These are phyloP conservation scores for Wickerhamiella dianesei DNA, from an alignment of 805 yeast species.

Conservation along the genomic window DNA sequence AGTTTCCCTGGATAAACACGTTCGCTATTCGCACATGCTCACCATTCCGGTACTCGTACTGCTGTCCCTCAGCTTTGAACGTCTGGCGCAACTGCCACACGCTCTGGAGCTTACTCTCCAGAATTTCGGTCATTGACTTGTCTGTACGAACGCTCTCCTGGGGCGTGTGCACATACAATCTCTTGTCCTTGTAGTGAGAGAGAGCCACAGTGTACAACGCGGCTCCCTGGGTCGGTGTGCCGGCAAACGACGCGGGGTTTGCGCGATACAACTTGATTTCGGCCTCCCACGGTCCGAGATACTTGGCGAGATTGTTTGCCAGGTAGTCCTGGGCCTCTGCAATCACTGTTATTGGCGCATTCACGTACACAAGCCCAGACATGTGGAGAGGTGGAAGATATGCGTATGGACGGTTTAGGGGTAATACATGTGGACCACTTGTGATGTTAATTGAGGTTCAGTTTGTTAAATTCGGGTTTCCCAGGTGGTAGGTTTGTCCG, in stretches of 20 bases:
- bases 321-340: conserved; percentile 58
- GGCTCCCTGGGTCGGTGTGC: conserved; percentile 9
- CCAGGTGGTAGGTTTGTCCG: too few species aligned
- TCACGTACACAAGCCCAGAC: conserved; percentile 17
- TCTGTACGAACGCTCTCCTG: conserved; percentile 23
- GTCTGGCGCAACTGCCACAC: conserved; percentile 58
- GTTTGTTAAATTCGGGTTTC: too few species aligned
- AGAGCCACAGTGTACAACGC: conserved; percentile 23
- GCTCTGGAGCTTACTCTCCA: conserved; percentile 47
- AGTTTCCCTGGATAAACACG: conserved; percentile 58
- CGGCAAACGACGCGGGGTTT: conserved; percentile 33
- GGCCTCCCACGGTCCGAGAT: conserved; percentile 54
- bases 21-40: conserved; percentile 50
- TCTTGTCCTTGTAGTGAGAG: conserved; percentile 19
- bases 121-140: conserved; percentile 44
- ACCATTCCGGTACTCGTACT: conserved; percentile 40
- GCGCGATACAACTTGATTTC: conserved; percentile 55
- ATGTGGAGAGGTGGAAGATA: conserved; percentile 10
- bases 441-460: too few species aligned
- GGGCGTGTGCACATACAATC: conserved; percentile 20
- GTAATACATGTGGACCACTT: too few species aligned
- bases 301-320: conserved; percentile 49
- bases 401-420: neutral
- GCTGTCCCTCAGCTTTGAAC: conserved; percentile 61
- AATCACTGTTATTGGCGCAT: conserved; percentile 32